Evolutionary conservation across 805 yeast genomes (phyloP).

Genomic region (Kazachstania viticola): DNA sequence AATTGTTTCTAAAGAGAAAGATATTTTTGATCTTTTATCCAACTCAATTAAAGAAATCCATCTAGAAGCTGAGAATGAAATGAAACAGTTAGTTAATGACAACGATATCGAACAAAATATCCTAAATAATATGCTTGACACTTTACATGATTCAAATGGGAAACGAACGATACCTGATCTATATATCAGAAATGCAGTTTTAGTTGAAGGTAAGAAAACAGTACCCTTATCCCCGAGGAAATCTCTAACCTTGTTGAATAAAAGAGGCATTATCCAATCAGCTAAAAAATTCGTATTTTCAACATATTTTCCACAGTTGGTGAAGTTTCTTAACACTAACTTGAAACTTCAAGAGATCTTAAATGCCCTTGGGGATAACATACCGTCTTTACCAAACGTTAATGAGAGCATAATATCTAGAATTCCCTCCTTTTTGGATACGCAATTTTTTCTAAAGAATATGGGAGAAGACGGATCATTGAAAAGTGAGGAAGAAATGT

Average conservation of each 20-base stretch:
- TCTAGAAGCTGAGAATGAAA: conserved; percentile 28
- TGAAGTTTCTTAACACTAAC: conserved; percentile 14
- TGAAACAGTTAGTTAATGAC: conserved; percentile 20
- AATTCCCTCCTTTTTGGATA: conserved; percentile 12
- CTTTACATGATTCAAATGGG: conserved; percentile 29
- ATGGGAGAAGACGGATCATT: conserved; percentile 4
- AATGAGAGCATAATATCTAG: conserved; percentile 2
- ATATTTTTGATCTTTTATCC: conserved; percentile 39
- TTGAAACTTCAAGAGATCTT: conserved; percentile 11
- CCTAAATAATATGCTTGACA: conserved; percentile 23
- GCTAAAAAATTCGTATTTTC: conserved; percentile 25
- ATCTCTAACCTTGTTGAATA: conserved; percentile 26
- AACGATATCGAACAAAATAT: conserved; percentile 20
- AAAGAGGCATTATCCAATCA: conserved; percentile 23
- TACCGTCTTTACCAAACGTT: neutral
- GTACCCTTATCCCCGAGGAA: conserved; percentile 25
- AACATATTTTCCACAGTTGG: conserved; percentile 23
- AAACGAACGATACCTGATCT: conserved; percentile 31
- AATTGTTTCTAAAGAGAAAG: conserved; percentile 36
- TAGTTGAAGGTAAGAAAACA: conserved; percentile 13
- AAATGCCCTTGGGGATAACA: conserved; percentile 6
- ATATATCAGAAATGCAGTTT: conserved; percentile 29
- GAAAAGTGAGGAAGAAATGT: conserved; percentile 1
- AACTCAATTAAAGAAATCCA: conserved; percentile 36
- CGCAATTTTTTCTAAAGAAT: conserved; percentile 1